Evolutionary conservation across 805 yeast genomes (phyloP).

Genomic region (Helenozyma rhizophorensis): DNA sequence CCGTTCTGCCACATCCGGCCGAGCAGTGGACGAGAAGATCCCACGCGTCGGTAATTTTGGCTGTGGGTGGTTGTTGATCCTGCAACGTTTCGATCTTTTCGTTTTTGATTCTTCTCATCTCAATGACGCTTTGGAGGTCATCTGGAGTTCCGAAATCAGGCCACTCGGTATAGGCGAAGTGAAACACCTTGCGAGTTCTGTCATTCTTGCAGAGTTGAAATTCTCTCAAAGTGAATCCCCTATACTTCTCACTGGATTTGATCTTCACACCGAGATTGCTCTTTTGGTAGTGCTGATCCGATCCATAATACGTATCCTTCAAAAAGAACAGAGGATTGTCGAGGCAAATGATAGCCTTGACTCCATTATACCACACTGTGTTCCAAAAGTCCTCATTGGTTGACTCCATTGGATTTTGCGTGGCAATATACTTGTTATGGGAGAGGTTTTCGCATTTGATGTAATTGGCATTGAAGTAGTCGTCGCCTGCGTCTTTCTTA

Average conservation of each 20-base stretch:
- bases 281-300: constrained; percentile 15
- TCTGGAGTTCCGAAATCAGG: constrained; percentile 45
- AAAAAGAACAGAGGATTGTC: constrained; percentile 21
- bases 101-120: constrained; percentile 31
- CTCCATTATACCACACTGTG: constrained; percentile 30
- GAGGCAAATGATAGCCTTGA: constrained; percentile 33
- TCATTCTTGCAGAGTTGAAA: constrained; percentile 9
- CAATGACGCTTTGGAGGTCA: constrained; percentile 25
- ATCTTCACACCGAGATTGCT: constrained; percentile 12
- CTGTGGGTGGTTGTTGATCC: neutral
- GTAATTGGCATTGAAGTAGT: constrained; percentile 44
- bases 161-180: constrained; percentile 41
- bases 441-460: constrained; percentile 27
- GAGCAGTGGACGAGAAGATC: constrained; percentile 48
- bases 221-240: constrained; percentile 14
- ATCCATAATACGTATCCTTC: constrained; percentile 16
- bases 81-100: constrained; percentile 15
- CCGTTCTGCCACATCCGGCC: constrained; percentile 60
- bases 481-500: constrained; percentile 22
- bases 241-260: constrained; percentile 5
- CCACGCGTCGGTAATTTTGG: constrained; percentile 8
- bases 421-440: constrained; percentile 35
- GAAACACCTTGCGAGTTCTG: constrained; percentile 22
- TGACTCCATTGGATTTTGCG: constrained; percentile 40
- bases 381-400: constrained; percentile 44